Conservation (phyloP, 2,329 filamentous ascomycete genomes). For the Penicillium olsonii region DNA sequence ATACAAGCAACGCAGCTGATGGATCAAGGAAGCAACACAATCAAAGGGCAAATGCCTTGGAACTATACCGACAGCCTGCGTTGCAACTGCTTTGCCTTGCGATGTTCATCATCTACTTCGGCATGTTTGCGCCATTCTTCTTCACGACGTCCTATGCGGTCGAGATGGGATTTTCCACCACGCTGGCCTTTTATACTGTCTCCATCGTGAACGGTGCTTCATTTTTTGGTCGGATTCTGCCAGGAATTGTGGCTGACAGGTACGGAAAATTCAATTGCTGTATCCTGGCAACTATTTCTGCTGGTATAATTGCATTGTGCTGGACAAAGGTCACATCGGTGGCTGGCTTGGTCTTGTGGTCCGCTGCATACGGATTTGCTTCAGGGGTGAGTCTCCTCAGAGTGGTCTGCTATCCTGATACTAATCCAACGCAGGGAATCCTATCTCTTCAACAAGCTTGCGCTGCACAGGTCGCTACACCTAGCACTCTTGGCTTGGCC, state of each 20-base stretch:
- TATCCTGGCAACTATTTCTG: slow-evolving; percentile 30
- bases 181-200: slow-evolving; percentile 40
- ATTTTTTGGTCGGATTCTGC: slow-evolving; percentile 39
- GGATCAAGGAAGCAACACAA: background rate
- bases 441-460: slow-evolving; percentile 51
- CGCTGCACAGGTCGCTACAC: slow-evolving; percentile 44
- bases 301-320: slow-evolving; percentile 46
- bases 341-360: slow-evolving; percentile 49
- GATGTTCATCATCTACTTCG: slow-evolving; percentile 41
- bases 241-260: slow-evolving; percentile 39
- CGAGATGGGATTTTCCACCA: slow-evolving; percentile 28
- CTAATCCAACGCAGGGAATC: slow-evolving; percentile 39
- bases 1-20: background rate
- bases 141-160: slow-evolving; percentile 36
- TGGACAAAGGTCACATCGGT: slow-evolving; percentile 47
- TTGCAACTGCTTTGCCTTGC: slow-evolving; percentile 32
- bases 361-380: slow-evolving; percentile 48
- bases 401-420: background rate
- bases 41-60: slow-evolving; percentile 6
- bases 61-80: slow-evolving; percentile 20
- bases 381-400: slow-evolving; percentile 40
- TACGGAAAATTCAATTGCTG: slow-evolving; percentile 37
- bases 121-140: slow-evolving; percentile 45
- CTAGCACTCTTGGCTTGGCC: slow-evolving; percentile 43
- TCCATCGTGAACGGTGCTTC: slow-evolving; percentile 42